A percentile compares a stretch with the other conserved stretches of the same genome.
Conservation (phyloP, 495 filamentous ascomycete species). For the Lepraria neglecta region DNA sequence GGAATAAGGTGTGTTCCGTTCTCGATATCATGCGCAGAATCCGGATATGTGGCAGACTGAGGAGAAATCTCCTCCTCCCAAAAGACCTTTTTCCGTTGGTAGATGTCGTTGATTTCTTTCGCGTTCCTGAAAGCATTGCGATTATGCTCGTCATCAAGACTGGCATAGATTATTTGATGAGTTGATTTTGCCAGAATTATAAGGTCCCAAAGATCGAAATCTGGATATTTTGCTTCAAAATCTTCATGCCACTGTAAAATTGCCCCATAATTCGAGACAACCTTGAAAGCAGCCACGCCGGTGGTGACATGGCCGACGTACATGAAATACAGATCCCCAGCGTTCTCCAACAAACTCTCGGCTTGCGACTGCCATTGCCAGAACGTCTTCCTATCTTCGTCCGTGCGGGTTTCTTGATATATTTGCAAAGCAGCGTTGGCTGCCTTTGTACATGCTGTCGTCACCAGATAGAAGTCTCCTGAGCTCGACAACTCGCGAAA, state of each 20-base stretch:
- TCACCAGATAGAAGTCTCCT: too few relatives aligned
- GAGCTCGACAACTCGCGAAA: too few relatives aligned
- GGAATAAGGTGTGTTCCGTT: too few relatives aligned
- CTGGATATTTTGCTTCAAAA: background rate
- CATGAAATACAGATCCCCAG: background rate
- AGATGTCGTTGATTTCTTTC: too few relatives aligned
- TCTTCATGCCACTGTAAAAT: background rate
- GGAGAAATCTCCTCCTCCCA: too few relatives aligned
- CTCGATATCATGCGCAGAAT: too few relatives aligned
- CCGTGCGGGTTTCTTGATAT: too few relatives aligned
- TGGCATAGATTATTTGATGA: background rate
- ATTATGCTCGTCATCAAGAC: background rate
- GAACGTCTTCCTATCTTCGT: too few relatives aligned
- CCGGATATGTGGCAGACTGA: too few relatives aligned
- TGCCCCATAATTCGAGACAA: background rate
- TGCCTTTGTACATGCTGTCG: too few relatives aligned
- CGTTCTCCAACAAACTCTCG: background rate
- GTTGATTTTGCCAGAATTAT: background rate
- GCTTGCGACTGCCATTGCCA: background rate
- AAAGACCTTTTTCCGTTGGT: too few relatives aligned
- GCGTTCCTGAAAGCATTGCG: background rate
- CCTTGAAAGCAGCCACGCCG: background rate
- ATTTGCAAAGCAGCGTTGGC: too few relatives aligned
- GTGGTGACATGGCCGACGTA: background rate
- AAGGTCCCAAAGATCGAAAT: background rate